Conservation (phyloP, 1,284 basidiomycete species). For the Ustilago hordei region DNA sequence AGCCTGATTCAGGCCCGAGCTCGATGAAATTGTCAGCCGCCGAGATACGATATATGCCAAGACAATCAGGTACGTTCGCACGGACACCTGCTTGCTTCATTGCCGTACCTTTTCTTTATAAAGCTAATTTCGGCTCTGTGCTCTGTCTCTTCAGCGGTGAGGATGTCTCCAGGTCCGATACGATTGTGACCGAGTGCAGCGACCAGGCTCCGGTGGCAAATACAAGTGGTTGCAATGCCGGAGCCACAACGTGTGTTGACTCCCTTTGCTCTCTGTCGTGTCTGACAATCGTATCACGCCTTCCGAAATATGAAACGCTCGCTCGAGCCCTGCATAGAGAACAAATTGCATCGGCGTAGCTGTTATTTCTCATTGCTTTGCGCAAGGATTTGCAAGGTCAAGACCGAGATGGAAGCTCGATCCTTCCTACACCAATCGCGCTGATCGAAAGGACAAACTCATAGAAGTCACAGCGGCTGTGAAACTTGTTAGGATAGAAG, state of each 20-base stretch:
- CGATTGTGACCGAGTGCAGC: neutral
- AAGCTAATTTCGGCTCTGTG: neutral
- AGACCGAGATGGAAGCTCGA: too few species aligned
- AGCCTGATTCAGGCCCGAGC: neutral
- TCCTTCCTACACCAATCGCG: too few species aligned
- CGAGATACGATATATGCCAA: neutral
- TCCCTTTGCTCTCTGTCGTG: neutral
- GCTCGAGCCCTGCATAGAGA: neutral
- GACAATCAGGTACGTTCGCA: slow-evolving; percentile 1
- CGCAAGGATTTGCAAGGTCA: too few species aligned
- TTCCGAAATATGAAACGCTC: neutral
- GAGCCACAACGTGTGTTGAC: neutral
- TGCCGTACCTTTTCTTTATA: neutral
- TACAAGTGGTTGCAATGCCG: neutral
- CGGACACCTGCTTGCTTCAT: neutral
- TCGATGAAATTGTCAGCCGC: neutral
- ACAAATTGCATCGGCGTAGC: too few species aligned
- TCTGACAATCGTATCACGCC: neutral
- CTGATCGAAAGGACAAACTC: too few species aligned
- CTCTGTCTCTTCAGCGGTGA: neutral
- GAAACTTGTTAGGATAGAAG: neutral
- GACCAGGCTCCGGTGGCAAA: neutral
- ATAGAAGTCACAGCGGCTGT: too few species aligned
- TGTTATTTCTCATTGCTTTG: too few species aligned
- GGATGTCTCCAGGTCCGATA: neutral